These are phyloP conservation scores for Aspergillus incahuasiensis DNA, from an alignment of 495 filamentous ascomycete genomes.

Conservation along the genomic window DNA sequence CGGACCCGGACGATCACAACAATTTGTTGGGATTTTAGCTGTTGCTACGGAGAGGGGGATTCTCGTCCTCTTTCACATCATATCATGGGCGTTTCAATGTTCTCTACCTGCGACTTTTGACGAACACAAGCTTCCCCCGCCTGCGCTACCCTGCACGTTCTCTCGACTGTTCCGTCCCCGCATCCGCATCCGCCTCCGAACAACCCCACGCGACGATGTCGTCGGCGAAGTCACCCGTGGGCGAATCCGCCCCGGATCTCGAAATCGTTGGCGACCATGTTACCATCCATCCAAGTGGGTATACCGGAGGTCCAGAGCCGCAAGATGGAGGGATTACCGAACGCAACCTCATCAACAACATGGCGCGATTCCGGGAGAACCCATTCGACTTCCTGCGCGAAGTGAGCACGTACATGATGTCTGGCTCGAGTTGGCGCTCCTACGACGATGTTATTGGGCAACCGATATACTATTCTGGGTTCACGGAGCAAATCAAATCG, in stretches of 20 bases:
- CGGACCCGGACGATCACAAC: background rate
- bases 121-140: background rate
- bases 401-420: slow-evolving; percentile 75
- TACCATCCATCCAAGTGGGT: slow-evolving; percentile 76
- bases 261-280: slow-evolving; percentile 76
- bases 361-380: slow-evolving; percentile 72
- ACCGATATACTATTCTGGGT: slow-evolving; percentile 88
- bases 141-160: background rate
- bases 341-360: slow-evolving; percentile 70
- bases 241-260: slow-evolving; percentile 67
- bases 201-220: slow-evolving; percentile 25
- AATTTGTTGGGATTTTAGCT: slow-evolving; percentile 15
- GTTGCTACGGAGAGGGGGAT: slow-evolving; percentile 1
- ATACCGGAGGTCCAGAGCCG: slow-evolving; percentile 36
- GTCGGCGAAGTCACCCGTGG: slow-evolving; percentile 29
- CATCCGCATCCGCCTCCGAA: slow-evolving; percentile 9
- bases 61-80: background rate
- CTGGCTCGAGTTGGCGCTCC: slow-evolving; percentile 85
- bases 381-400: slow-evolving; percentile 84
- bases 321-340: slow-evolving; percentile 51
- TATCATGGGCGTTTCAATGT: slow-evolving; percentile 15
- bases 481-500: slow-evolving; percentile 81
- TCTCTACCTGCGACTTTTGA: slow-evolving; percentile 6
- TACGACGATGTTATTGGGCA: slow-evolving; percentile 90
- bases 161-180: slow-evolving; percentile 8